Evolutionary conservation across 345 rosid genomes (phyloP).

Genomic region (Draba incana): DNA sequence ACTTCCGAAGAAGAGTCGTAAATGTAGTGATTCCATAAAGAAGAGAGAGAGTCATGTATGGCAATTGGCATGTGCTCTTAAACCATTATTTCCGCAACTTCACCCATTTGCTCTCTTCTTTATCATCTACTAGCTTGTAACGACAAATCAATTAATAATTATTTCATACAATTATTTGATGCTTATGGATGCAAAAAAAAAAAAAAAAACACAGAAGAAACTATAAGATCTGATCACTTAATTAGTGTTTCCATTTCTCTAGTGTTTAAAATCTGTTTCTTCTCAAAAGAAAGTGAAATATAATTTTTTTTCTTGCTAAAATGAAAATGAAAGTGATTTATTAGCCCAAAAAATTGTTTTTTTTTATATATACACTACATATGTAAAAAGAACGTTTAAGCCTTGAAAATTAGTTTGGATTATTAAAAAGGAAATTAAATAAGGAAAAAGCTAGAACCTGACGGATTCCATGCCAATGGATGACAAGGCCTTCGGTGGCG

Average conservation of each 20-base stretch:
- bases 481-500: slow-evolving; percentile 76
- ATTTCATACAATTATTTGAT: slow-evolving; percentile 9
- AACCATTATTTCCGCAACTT: slow-evolving; percentile 23
- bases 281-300: not conserved
- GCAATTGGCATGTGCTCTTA: slow-evolving; percentile 26
- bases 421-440: no score
- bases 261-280: not conserved
- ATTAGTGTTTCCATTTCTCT: not conserved
- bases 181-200: not conserved
- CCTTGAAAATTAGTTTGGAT: not conserved
- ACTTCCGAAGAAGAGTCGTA: slow-evolving; percentile 17
- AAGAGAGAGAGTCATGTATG: slow-evolving; percentile 31
- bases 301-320: no score
- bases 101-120: slow-evolving; percentile 20
- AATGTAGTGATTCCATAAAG: slow-evolving; percentile 20
- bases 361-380: not conserved
- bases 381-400: not conserved
- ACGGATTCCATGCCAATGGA: slow-evolving; percentile 97
- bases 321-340: no score
- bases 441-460: slow-evolving; percentile 44
- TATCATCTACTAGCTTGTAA: not conserved
- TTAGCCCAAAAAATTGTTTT: no score
- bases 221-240: not conserved
- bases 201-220: not conserved
- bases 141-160: slow-evolving; percentile 20